A percentile compares a stretch with the other conserved stretches of the same genome.
These are phyloP conservation scores for Rehmannia glutinosa DNA, from an alignment of 257 asterid genomes.

Conservation along the genomic window DNA sequence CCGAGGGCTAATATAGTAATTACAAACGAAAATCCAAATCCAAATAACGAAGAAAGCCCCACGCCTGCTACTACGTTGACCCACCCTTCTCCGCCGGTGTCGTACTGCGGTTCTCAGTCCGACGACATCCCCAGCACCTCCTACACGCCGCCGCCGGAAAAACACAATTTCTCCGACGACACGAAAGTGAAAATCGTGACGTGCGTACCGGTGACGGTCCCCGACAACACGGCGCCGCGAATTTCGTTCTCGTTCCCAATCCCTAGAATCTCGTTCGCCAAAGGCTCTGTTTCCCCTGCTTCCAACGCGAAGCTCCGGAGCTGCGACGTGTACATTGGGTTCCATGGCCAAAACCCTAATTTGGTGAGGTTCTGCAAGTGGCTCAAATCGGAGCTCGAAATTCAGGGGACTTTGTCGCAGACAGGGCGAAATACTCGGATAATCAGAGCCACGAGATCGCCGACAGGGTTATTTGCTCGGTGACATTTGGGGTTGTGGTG, in stretches of 20 bases:
- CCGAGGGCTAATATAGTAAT: slow-evolving; percentile 53
- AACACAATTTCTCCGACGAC: slow-evolving; percentile 35
- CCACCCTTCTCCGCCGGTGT: slow-evolving; percentile 61
- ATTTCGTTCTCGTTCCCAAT: slow-evolving; percentile 79
- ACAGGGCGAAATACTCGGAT: slow-evolving; percentile 67
- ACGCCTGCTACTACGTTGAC: slow-evolving; percentile 46
- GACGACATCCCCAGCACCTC: slow-evolving; percentile 89
- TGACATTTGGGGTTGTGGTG: slow-evolving; percentile 60
- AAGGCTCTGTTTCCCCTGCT: slow-evolving; percentile 60
- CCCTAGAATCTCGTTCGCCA: slow-evolving; percentile 79
- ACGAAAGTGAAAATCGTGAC: slow-evolving; percentile 59
- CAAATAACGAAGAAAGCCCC: slow-evolving; percentile 29
- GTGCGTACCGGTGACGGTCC: slow-evolving; percentile 48
- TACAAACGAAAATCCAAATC: slow-evolving; percentile 22
- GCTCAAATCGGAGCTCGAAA: slow-evolving; percentile 88
- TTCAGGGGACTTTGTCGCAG: slow-evolving; percentile 82
- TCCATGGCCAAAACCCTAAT: slow-evolving; percentile 67
- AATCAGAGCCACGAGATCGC: slow-evolving; percentile 89
- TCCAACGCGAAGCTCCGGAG: slow-evolving; percentile 75
- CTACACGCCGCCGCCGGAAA: slow-evolving; percentile 72
- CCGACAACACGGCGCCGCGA: slow-evolving; percentile 51
- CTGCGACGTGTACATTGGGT: slow-evolving; percentile 88
- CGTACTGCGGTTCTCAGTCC: slow-evolving; percentile 68
- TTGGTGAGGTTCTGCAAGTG: slow-evolving; percentile 72
- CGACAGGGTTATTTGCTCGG: slow-evolving; percentile 84